phyloP scores from a whole-genome alignment of 306 rosid species.

The Lathyrus tuberosus region DNA sequence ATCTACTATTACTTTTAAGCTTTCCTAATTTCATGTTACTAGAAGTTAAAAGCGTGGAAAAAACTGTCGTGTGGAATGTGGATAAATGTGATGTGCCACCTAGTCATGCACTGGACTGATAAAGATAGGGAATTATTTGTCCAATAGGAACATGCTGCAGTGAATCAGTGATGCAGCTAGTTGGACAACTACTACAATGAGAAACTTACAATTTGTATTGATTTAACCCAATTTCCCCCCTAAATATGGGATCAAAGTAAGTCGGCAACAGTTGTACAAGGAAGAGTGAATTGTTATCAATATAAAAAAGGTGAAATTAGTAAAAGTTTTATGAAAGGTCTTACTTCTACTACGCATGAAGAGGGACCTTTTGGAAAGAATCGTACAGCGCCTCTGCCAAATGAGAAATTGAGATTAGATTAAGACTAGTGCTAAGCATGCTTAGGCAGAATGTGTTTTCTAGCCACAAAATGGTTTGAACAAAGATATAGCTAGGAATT shows the following conservation, averaged over 20 bases:
- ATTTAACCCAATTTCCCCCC: background rate
- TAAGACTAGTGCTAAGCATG: conserved; percentile 16
- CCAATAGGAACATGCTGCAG: conserved; percentile 9
- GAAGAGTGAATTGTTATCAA: background rate
- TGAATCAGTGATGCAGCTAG: conserved; percentile 13
- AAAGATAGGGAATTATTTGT: conserved; percentile 26
- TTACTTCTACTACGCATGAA: conserved; percentile 82
- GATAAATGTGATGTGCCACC: conserved; percentile 35
- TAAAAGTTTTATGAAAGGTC: conserved; percentile 40
- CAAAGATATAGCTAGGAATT: conserved; percentile 29
- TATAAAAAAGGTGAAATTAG: conserved; percentile 12
- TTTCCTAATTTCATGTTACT: conserved; percentile 15
- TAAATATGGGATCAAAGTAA: conserved; percentile 25
- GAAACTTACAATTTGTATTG: conserved; percentile 6
- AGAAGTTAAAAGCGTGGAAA: conserved; percentile 29
- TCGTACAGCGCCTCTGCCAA: conserved; percentile 93
- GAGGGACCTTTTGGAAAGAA: conserved; percentile 91
- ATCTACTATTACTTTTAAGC: conserved; percentile 2
- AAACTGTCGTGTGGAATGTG: conserved; percentile 9
- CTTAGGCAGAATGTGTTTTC: conserved; percentile 5
- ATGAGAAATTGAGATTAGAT: conserved; percentile 32
- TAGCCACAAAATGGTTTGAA: conserved; percentile 26
- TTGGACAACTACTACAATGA: conserved; percentile 19
- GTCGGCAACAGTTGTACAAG: conserved; percentile 22
- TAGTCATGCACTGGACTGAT: conserved; percentile 30